Evolutionary conservation across 768 basidiomycete genomes (phyloP).

Genomic region (Naematelia encephala): DNA sequence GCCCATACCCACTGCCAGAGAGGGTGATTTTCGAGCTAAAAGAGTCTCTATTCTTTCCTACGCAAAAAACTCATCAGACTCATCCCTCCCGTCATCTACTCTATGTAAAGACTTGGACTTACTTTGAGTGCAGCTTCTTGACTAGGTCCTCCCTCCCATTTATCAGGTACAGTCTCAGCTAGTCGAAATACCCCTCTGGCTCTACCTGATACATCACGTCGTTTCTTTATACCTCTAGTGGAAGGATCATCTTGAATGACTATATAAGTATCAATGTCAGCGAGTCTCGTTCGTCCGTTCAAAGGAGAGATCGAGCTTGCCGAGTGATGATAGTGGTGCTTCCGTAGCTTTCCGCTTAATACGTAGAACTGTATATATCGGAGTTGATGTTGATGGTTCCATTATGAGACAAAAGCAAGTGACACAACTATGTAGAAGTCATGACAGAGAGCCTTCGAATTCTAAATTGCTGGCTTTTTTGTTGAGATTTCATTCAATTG

Average conservation of each 20-base stretch:
- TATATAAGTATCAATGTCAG: conserved; percentile 11
- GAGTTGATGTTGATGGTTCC: conserved; percentile 15
- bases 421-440: too few relatives aligned
- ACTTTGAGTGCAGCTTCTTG: conserved; percentile 47
- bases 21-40: too few relatives aligned
- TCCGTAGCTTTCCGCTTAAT: conserved; percentile 52
- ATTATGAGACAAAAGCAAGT: too few relatives aligned
- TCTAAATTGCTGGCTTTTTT: too few relatives aligned
- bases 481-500: too few relatives aligned
- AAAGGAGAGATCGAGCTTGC: conserved; percentile 21
- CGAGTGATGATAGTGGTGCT: conserved; percentile 45
- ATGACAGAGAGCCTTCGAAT: too few relatives aligned
- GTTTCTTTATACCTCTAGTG: conserved; percentile 17
- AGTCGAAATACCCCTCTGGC: conserved; percentile 48
- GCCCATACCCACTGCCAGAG: background rate
- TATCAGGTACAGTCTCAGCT: conserved; percentile 49
- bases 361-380: conserved; percentile 45
- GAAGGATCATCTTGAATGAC: conserved; percentile 46
- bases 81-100: background rate
- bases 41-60: conserved; percentile 14
- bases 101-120: background rate
- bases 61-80: background rate
- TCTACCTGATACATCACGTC: conserved; percentile 19
- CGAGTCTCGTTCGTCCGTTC: background rate
- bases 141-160: conserved; percentile 44